These are phyloP conservation scores for Aureobasidium sp. DNA, from an alignment of 2,329 filamentous ascomycete genomes.

Conservation along the genomic window DNA sequence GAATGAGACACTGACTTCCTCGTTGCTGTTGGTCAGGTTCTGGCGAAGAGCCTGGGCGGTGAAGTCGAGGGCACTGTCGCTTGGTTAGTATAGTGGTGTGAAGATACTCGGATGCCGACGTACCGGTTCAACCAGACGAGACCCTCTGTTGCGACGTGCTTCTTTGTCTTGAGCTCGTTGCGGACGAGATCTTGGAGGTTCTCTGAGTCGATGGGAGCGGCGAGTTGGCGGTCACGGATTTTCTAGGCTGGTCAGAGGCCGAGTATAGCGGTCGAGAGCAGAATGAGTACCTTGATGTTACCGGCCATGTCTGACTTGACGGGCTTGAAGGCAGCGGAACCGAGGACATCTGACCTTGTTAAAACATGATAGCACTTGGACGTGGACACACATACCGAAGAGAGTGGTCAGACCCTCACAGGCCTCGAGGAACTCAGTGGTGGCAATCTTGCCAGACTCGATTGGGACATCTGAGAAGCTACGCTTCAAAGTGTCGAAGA, in stretches of 20 bases:
- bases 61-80: conserved; percentile 80
- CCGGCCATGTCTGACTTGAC: conserved; percentile 87
- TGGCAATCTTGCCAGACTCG: conserved; percentile 64
- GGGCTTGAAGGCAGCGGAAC: conserved; percentile 68
- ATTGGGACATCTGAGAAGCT: conserved; percentile 80
- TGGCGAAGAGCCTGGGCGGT: conserved; percentile 74
- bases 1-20: conserved; percentile 84
- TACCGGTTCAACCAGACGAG: conserved; percentile 86
- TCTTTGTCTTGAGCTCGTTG: conserved; percentile 84
- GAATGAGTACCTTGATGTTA: conserved; percentile 68
- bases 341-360: conserved; percentile 44
- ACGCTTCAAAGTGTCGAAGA: conserved; percentile 75
- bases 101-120: conserved; percentile 19
- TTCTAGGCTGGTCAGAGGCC: conserved; percentile 50
- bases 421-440: conserved; percentile 83
- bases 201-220: conserved; percentile 67
- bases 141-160: conserved; percentile 81
- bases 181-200: conserved; percentile 77
- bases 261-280: not conserved
- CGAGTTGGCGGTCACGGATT: conserved; percentile 74
- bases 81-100: not conserved
- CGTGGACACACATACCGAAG: conserved; percentile 55
- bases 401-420: conserved; percentile 78
- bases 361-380: not conserved
- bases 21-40: conserved; percentile 58